Conservation (phyloP, 1,139 yeast species). For the Saccharomyces hybrid region DNA sequence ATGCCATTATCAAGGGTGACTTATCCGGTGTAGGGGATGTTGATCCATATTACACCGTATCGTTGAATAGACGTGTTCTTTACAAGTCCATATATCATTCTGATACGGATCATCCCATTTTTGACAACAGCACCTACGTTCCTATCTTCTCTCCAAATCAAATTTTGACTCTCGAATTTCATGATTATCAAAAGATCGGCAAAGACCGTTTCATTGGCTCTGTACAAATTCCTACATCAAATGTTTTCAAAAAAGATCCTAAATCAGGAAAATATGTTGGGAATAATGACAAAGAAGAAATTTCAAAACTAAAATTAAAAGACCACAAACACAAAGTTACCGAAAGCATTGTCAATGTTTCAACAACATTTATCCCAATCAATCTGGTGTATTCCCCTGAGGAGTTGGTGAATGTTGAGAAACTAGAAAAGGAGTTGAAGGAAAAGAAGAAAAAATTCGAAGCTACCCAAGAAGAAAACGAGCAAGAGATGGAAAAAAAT, state of each 20-base stretch:
- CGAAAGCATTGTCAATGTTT: constrained; percentile 46
- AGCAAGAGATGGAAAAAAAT: constrained; percentile 44
- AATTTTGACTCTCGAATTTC: constrained; percentile 47
- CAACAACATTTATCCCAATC: constrained; percentile 56
- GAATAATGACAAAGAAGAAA: constrained; percentile 29
- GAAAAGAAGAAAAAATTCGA: constrained; percentile 36
- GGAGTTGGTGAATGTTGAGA: constrained; percentile 42
- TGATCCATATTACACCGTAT: constrained; percentile 61
- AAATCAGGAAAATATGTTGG: constrained; percentile 39
- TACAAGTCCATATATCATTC: constrained; percentile 50
- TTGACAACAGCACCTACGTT: constrained; percentile 50
- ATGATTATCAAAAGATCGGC: constrained; percentile 58
- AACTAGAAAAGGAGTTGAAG: constrained; percentile 35
- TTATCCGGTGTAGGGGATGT: constrained; percentile 61
- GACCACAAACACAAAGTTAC: constrained; percentile 36
- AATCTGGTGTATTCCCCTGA: constrained; percentile 52
- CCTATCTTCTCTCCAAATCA: constrained; percentile 60
- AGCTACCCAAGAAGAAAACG: constrained; percentile 36
- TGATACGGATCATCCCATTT: constrained; percentile 49
- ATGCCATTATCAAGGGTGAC: constrained; percentile 37
- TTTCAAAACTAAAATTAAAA: constrained; percentile 40
- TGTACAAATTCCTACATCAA: constrained; percentile 43
- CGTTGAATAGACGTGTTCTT: constrained; percentile 49
- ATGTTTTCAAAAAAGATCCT: constrained; percentile 42
- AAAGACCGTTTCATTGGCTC: constrained; percentile 60